Conservation (phyloP, 306 rosid genomes). For the Rosa rugosa region DNA sequence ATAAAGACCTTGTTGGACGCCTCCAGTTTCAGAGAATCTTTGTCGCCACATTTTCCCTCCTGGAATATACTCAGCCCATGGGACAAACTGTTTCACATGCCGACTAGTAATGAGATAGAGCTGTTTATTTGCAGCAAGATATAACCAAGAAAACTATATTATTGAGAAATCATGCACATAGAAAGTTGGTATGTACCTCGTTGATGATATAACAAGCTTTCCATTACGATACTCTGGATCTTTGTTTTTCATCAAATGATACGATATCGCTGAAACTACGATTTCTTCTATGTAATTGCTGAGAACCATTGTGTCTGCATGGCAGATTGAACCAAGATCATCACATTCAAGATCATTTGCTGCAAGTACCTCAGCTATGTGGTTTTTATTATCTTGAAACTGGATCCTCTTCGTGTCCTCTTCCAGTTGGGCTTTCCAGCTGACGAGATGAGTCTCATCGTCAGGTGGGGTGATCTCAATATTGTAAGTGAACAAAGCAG, state of each 20-base stretch:
- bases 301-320: slow-evolving; percentile 59
- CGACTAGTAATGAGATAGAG: slow-evolving; percentile 27
- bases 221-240: slow-evolving; percentile 89
- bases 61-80: slow-evolving; percentile 81
- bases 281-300: slow-evolving; percentile 75
- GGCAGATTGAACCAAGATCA: slow-evolving; percentile 67
- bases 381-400: slow-evolving; percentile 81
- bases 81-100: slow-evolving; percentile 69
- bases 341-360: slow-evolving; percentile 85
- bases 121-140: neutral
- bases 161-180: neutral
- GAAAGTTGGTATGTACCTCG: slow-evolving; percentile 47
- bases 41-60: slow-evolving; percentile 63
- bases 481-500: slow-evolving; percentile 60
- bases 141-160: neutral
- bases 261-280: slow-evolving; percentile 71
- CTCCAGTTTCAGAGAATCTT: slow-evolving; percentile 57
- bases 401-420: slow-evolving; percentile 66
- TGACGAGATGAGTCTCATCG: slow-evolving; percentile 55
- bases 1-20: slow-evolving; percentile 62
- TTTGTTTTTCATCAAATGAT: slow-evolving; percentile 61
- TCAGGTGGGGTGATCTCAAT: slow-evolving; percentile 65
- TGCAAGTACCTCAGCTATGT: slow-evolving; percentile 80
- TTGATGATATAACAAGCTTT: slow-evolving; percentile 79
- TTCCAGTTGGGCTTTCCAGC: slow-evolving; percentile 77